These are phyloP conservation scores for Ceratocystis papillata DNA, from an alignment of 2,329 filamentous ascomycete species.

Conservation along the genomic window DNA sequence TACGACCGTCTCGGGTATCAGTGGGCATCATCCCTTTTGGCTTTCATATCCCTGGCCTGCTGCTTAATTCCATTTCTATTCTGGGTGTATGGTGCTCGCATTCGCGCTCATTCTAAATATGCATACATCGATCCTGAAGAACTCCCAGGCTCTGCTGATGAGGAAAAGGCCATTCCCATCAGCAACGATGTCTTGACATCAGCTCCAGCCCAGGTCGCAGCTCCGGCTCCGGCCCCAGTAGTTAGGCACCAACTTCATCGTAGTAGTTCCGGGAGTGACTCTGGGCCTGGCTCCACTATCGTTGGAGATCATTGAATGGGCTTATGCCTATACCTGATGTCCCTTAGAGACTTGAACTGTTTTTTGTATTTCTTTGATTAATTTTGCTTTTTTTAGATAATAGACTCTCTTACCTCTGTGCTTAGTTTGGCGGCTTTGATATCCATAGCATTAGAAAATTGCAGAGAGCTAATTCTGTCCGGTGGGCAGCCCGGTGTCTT, in stretches of 20 bases:
- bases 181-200: not conserved
- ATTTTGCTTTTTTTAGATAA: too few species aligned
- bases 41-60: constrained; percentile 63
- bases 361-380: too few species aligned
- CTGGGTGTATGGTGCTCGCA: constrained; percentile 62
- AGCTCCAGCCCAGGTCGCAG: not conserved
- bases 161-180: constrained; percentile 14
- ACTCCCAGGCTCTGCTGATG: constrained; percentile 11
- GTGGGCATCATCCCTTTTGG: constrained; percentile 64
- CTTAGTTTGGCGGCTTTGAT: too few species aligned
- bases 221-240: not conserved
- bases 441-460: too few species aligned
- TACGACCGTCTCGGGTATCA: constrained; percentile 60
- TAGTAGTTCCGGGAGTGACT: constrained; percentile 15
- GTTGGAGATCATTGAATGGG: constrained; percentile 16
- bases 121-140: constrained; percentile 56
- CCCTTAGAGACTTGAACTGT: too few species aligned
- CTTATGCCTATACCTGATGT: not conserved
- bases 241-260: not conserved
- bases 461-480: too few species aligned
- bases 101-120: constrained; percentile 58
- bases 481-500: too few species aligned
- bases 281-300: constrained; percentile 20
- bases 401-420: too few species aligned
- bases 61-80: constrained; percentile 77